Conservation (phyloP, 176 grass and related monocot genomes). For the Oryza nivara region DNA sequence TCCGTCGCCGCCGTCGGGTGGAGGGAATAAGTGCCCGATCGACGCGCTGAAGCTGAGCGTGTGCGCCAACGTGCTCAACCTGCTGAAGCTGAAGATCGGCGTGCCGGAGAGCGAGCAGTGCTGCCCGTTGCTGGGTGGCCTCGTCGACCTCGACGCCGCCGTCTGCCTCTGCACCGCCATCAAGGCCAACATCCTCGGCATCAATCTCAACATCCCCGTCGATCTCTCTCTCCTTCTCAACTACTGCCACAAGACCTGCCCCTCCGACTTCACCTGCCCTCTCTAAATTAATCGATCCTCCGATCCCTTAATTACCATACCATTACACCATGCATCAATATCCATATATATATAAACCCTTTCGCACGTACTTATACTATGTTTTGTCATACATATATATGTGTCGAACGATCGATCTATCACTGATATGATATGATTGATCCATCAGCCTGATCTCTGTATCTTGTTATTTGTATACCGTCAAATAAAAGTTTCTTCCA, state of each 20-base stretch:
- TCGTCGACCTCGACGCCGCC: conserved; percentile 52
- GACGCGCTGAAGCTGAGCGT: conserved; percentile 49
- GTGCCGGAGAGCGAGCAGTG: conserved; percentile 42
- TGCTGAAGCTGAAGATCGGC: conserved; percentile 24
- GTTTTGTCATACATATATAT: too few species aligned
- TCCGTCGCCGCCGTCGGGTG: background rate
- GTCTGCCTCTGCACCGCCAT: conserved; percentile 65
- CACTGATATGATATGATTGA: background rate
- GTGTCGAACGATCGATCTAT: background rate
- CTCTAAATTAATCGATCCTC: background rate
- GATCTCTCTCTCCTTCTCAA: conserved; percentile 64
- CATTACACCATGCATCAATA: too few species aligned
- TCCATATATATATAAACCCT: background rate
- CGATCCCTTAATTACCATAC: background rate
- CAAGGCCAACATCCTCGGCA: conserved; percentile 62
- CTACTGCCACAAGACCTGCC: conserved; percentile 63
- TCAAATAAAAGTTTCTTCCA: conserved; percentile 27
- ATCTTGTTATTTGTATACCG: background rate
- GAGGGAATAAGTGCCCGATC: conserved; percentile 12
- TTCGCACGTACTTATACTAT: too few species aligned
- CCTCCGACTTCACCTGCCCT: conserved; percentile 60
- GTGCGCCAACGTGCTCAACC: conserved; percentile 52
- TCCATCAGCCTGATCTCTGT: background rate
- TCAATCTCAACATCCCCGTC: conserved; percentile 53
- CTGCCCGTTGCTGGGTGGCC: conserved; percentile 38